phyloP scores from a whole-genome alignment of 2,329 filamentous ascomycete species.

The Fusarium keratoplasticum region DNA sequence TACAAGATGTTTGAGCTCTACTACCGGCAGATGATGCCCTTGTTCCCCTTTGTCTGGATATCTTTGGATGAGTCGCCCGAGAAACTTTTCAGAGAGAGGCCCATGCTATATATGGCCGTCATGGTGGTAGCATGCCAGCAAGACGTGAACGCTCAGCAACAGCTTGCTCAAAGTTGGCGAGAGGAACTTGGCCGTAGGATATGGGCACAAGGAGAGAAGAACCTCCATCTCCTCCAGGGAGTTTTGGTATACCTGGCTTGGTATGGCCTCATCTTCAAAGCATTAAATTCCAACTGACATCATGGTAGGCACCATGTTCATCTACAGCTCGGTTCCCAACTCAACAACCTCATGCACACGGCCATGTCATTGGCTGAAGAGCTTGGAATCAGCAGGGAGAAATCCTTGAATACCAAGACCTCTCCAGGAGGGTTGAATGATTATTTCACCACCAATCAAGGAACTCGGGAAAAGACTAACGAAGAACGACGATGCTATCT shows the following conservation, averaged over 20 bases:
- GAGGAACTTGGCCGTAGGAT: conserved; percentile 14
- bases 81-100: background rate
- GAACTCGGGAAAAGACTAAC: background rate
- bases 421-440: background rate
- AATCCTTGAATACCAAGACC: background rate
- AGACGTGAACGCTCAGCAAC: background rate
- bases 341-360: conserved; percentile 17
- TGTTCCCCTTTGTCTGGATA: conserved; percentile 19
- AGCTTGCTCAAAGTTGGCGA: conserved; percentile 13
- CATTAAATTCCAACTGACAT: background rate
- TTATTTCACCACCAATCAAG: background rate
- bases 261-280: background rate
- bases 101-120: conserved; percentile 20
- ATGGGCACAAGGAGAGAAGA: conserved; percentile 16
- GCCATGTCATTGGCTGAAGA: conserved; percentile 17
- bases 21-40: conserved; percentile 13
- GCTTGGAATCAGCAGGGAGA: conserved; percentile 4
- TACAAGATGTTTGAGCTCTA: conserved; percentile 6
- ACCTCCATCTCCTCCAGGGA: background rate
- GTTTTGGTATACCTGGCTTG: conserved; percentile 16
- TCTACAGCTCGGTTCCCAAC: conserved; percentile 4
- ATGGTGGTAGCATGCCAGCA: conserved; percentile 22
- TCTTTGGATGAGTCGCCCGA: background rate
- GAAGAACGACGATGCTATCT: conserved; percentile 14
- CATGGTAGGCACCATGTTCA: conserved; percentile 14